Conservation (phyloP, 305 asterid species). For the Solanum aculeatissimum region DNA sequence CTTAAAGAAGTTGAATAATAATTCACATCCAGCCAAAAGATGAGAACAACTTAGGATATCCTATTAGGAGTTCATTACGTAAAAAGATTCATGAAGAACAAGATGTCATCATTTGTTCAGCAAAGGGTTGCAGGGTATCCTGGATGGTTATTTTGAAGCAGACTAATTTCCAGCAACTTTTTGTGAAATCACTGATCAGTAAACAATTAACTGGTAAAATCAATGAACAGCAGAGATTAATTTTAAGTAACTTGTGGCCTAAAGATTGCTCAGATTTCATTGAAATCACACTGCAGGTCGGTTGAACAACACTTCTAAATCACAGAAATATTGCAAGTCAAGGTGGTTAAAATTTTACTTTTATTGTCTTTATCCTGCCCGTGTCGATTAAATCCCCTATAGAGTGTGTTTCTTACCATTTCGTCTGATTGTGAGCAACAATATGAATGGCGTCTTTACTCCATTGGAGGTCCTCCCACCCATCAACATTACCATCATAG, state of each 20-base stretch:
- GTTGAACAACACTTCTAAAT: background rate
- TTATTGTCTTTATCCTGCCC: background rate
- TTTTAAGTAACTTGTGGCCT: background rate
- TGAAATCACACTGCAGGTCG: background rate
- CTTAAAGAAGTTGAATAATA: background rate
- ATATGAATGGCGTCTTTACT: constrained; percentile 80
- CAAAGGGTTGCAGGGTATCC: background rate
- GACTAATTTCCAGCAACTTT: background rate
- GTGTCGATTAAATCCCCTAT: background rate
- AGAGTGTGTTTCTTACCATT: constrained; percentile 45
- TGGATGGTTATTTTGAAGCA: background rate
- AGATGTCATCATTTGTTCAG: background rate
- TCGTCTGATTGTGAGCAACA: constrained; percentile 90
- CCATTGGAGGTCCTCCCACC: constrained; percentile 87
- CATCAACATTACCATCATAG: constrained; percentile 84
- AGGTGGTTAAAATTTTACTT: background rate
- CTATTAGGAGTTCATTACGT: background rate
- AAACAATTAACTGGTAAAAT: background rate
- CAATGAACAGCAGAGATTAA: background rate
- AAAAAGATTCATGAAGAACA: background rate
- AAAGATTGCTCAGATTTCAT: background rate
- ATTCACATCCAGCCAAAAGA: background rate
- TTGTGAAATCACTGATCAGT: background rate
- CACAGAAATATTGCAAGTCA: background rate
- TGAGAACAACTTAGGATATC: background rate